A percentile compares a stretch with the other conserved stretches of the same genome.
These are phyloP conservation scores for Candida ponderosae DNA, from an alignment of 805 yeast genomes.

Conservation along the genomic window DNA sequence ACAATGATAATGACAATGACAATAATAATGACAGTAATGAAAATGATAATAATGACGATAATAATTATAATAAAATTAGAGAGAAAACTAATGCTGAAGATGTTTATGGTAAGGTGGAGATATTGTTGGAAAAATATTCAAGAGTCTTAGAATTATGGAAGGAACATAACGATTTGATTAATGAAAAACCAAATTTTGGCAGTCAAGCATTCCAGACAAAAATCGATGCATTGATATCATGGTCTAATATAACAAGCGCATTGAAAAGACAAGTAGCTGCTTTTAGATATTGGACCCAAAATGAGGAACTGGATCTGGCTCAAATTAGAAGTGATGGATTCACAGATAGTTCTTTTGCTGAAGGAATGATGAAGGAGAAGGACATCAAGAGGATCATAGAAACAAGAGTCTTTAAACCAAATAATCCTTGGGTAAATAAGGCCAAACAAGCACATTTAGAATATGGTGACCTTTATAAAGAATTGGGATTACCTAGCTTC, in stretches of 20 bases:
- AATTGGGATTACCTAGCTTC: constrained; percentile 67
- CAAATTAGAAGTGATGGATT: constrained; percentile 28
- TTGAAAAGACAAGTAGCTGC: constrained; percentile 54
- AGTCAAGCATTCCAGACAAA: constrained; percentile 55
- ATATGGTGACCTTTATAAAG: constrained; percentile 53
- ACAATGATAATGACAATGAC: constrained; percentile 31
- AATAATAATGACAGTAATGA: too few relatives aligned
- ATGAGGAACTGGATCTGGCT: constrained; percentile 64
- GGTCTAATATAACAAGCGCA: constrained; percentile 71
- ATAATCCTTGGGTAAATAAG: constrained; percentile 77
- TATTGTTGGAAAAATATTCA: constrained; percentile 51
- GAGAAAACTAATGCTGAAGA: constrained; percentile 26
- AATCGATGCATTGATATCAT: constrained; percentile 72
- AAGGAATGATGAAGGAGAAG: constrained; percentile 71
- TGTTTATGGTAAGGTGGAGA: constrained; percentile 30
- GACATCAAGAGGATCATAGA: constrained; percentile 67
- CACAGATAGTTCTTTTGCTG: constrained; percentile 72
- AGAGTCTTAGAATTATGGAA: constrained; percentile 74
- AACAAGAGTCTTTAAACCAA: constrained; percentile 55
- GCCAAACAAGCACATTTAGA: constrained; percentile 65
- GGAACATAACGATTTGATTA: constrained; percentile 66
- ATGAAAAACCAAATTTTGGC: constrained; percentile 67
- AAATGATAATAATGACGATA: too few relatives aligned
- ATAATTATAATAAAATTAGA: constrained; percentile 16
- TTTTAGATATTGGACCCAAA: constrained; percentile 76